These are phyloP conservation scores for Kitagawia praeruptora DNA, from an alignment of 129 eudicot genomes.

Conservation along the genomic window DNA sequence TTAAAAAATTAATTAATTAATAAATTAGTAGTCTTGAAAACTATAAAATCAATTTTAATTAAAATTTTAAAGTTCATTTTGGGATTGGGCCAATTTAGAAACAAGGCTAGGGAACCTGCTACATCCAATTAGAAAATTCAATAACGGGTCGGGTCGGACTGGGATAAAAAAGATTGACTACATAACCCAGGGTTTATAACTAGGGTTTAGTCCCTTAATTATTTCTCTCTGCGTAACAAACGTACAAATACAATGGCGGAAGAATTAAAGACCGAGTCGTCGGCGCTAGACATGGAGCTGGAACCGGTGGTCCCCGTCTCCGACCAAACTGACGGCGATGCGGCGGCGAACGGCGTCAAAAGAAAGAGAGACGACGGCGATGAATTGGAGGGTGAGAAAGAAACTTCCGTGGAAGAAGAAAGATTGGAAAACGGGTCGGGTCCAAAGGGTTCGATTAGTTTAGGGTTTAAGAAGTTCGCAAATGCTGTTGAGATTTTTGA, in stretches of 20 bases:
- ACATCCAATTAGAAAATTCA: neutral
- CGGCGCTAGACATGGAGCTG: constrained; percentile 39
- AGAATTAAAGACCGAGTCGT: neutral
- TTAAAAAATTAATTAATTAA: too few relatives aligned
- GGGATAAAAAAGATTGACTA: neutral
- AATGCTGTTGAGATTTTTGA: constrained; percentile 75
- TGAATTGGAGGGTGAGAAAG: constrained; percentile 13
- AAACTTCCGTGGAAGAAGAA: constrained; percentile 15
- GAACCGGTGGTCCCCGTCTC: constrained; percentile 15
- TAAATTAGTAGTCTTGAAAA: too few relatives aligned
- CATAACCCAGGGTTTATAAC: constrained; percentile 1
- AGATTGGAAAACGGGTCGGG: constrained; percentile 23
- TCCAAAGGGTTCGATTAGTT: constrained; percentile 22
- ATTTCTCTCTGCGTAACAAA: neutral
- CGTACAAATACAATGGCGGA: constrained; percentile 27
- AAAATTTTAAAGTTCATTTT: too few relatives aligned
- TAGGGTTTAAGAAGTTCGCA: constrained; percentile 60
- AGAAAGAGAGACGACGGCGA: constrained; percentile 53
- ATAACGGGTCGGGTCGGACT: neutral
- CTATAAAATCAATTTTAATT: too few relatives aligned
- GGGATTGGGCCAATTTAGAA: too few relatives aligned
- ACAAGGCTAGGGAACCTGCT: neutral
- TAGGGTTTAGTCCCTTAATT: neutral
- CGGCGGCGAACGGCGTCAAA: constrained; percentile 32
- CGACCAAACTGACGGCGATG: constrained; percentile 18